Evolutionary conservation across 495 filamentous ascomycete species (phyloP).

Genomic region (Neurospora sp.): DNA sequence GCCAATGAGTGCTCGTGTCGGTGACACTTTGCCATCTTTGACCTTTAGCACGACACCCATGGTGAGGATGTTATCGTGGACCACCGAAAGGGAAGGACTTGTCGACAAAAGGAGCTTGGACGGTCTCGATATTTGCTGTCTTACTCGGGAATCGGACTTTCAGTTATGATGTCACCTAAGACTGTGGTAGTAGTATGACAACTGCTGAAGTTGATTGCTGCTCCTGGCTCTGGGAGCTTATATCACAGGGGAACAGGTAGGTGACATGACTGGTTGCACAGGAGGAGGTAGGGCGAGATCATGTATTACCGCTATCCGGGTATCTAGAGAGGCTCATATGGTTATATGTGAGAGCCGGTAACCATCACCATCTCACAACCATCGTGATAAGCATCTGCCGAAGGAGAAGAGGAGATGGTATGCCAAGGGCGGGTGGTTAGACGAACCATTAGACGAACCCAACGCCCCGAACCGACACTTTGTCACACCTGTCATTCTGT

Average conservation of each 20-base stretch:
- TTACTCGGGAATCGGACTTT: neutral
- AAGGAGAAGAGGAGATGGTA: neutral
- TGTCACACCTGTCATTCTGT: neutral
- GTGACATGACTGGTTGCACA: neutral
- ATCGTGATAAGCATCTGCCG: neutral
- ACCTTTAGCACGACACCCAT: conserved; percentile 24
- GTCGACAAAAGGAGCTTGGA: neutral
- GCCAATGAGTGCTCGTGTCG: conserved; percentile 18
- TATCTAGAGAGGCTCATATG: neutral
- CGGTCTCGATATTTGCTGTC: conserved; percentile 1
- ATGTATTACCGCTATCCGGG: neutral
- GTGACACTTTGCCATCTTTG: conserved; percentile 18
- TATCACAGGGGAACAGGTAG: conserved; percentile 1
- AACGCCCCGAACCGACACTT: neutral
- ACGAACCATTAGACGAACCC: neutral
- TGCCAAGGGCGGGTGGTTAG: neutral
- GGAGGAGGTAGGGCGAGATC: neutral
- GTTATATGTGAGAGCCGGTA: neutral
- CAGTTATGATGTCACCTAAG: neutral
- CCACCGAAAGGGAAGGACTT: neutral
- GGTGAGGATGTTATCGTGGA: neutral
- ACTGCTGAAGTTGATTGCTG: conserved; percentile 22
- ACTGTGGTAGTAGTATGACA: conserved; percentile 1
- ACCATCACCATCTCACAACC: neutral
- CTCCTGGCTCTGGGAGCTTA: conserved; percentile 2